Percentiles rank a stretch among this genome's conserved stretches.
These are phyloP conservation scores for Mytilinidion resinicola DNA, from an alignment of 495 filamentous ascomycete genomes.

Conservation along the genomic window DNA sequence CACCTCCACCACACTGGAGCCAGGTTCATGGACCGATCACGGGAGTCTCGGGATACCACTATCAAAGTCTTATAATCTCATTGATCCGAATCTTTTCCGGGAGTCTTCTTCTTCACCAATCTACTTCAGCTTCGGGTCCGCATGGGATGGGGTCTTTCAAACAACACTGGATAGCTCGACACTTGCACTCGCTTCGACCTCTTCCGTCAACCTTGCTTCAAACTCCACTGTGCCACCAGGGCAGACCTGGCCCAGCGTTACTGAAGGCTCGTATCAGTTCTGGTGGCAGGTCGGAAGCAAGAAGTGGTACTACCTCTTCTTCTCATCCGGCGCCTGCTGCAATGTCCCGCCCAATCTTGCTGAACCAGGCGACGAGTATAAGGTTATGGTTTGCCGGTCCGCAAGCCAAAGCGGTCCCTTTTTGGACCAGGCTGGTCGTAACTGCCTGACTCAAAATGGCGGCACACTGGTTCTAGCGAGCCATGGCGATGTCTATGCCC, in stretches of 20 bases:
- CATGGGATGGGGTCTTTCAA: slow-evolving; percentile 62
- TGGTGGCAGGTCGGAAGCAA: neutral
- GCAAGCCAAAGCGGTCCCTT: neutral
- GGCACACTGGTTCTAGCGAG: neutral
- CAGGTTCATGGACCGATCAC: slow-evolving; percentile 54
- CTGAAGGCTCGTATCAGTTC: slow-evolving; percentile 39
- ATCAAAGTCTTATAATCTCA: slow-evolving; percentile 54
- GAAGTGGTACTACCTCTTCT: slow-evolving; percentile 57
- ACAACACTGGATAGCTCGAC: slow-evolving; percentile 41
- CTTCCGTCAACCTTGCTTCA: slow-evolving; percentile 47
- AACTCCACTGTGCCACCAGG: slow-evolving; percentile 35
- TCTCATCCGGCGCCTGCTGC: slow-evolving; percentile 56
- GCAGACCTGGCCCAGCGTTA: neutral
- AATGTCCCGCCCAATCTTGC: slow-evolving; percentile 44
- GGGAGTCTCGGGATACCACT: slow-evolving; percentile 45
- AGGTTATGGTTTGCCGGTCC: slow-evolving; percentile 57
- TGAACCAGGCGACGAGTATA: slow-evolving; percentile 55
- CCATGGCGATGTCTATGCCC: neutral
- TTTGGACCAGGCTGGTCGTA: neutral
- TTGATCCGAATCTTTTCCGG: slow-evolving; percentile 57
- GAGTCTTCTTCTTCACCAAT: slow-evolving; percentile 36
- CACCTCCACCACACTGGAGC: slow-evolving; percentile 53
- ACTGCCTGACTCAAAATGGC: neutral
- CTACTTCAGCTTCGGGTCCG: slow-evolving; percentile 61
- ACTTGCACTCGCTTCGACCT: slow-evolving; percentile 29